Evolutionary conservation across 495 filamentous ascomycete genomes (phyloP), one percentile per base, ranked within the genome.

Genomic region (Penicillium silybi): DNA sequence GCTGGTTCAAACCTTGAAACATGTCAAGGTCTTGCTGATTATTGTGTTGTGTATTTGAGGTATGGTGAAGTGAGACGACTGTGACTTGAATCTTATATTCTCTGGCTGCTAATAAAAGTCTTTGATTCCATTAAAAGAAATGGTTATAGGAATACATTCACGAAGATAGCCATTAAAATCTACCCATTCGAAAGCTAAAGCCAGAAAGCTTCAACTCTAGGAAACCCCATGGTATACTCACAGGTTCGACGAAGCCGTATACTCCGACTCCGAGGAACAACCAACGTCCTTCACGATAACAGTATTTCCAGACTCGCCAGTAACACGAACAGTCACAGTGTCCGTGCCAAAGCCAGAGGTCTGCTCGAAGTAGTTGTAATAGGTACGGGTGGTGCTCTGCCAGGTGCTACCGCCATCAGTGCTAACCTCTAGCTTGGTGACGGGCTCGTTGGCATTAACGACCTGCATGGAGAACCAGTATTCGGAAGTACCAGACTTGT

Each of bases 351-450:
- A 81, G 0, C 82, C 82, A 37, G 68, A 68, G 1, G 59, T 20
- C 49, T 78, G 72, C 70, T 84, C 77, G 50, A 85, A 85, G 69
- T 72, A 85, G 68, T 85, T 85, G 58, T 85, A 84, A 20, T 64
- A 63, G 26, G 69, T 63, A 7, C 81, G 59, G 2, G 70, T 72
- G 3, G 80, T 80, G 22, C 51, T 42, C 58, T 74, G 59, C 80
- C 80, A 85, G 13, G 69, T 76, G 41, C 55, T 71, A 17, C 79
- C 80, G 19, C 74, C 70, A 56, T 84, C 75, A n/a, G 75, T 82
- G 47, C 74, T 79, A 46, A 83, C 78, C 54, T 85, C 79, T 15
- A 85, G 64, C 25, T 61, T 63, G n/a, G 64, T 47, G 6, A 83
- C 74, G 1, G 72, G 65, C 42, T 76, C 74, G 50, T 80, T 82